Base-by-base conservation (phyloP, 768 basidiomycete species). In the Lepiota venenata region DNA sequence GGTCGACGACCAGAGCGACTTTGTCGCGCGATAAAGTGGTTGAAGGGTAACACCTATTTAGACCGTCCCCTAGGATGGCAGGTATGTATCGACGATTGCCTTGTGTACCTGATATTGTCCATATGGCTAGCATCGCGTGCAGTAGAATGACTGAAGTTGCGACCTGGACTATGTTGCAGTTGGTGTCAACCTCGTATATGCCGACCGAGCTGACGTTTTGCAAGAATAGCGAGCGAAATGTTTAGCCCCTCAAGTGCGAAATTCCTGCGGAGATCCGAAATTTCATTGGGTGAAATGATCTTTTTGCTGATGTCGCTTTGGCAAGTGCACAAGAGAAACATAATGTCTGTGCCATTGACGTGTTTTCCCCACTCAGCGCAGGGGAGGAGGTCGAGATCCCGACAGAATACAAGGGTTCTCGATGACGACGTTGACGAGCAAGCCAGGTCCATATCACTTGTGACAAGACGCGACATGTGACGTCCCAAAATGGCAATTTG, bases 321-420 rank as follows among this genome's bases (percentile, higher is more conserved):
- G 7, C 22, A 47, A 0, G 55, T 60, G 6, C 81, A n/a, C n/a
- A n/a, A n/a, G n/a, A n/a, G n/a, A n/a, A n/a, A n/a, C n/a, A n/a
- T n/a, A n/a, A n/a, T n/a, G 71, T 7, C 60, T 1, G 81, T 73
- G 0, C 79, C 78, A 3, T 58, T 39, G 58, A 77, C 72, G 10
- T 56, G 50, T 22, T 40, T 50, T 2, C 53, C 41, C 46, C 52
- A 52, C 16, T 55, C 61, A 39, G 56, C 39, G 48, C 56, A 38
- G 12, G 62, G 48, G 6, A 61, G 52, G 52, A 72, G 69, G 29
- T 62, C 58, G 61, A 2, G 63, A 36, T 4, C 65, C 72, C 0
- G 80, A 82, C 1, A 80, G 62, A 20, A 80, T 71, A 61, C 80
- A 77, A 1, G 78, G 78, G 15, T 63, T 71, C 58, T 82, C 79